Percentiles rank a stretch among this genome's conserved stretches.
These are phyloP conservation scores for Colletotrichum musicola DNA, from an alignment of 2,329 filamentous ascomycete species.

Conservation along the genomic window DNA sequence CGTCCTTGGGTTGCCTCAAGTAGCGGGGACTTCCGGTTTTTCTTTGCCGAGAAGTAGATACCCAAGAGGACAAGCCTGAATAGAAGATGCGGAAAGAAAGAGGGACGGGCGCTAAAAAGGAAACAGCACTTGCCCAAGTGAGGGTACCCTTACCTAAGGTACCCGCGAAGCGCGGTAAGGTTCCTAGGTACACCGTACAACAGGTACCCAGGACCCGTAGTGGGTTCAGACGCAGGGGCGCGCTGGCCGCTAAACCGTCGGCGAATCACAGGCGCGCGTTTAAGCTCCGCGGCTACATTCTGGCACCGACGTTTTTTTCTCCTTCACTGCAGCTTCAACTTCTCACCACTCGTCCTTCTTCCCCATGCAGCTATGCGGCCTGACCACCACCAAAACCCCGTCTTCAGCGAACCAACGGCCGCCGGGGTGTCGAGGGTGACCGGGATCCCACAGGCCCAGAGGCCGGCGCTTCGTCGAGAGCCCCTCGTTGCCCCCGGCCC, in stretches of 20 bases:
- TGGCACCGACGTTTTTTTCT: constrained; percentile 18
- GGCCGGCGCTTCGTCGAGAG: constrained; percentile 47
- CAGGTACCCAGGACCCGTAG: too few species aligned
- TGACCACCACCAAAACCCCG: not conserved
- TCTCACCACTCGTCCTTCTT: constrained; percentile 7
- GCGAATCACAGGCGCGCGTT: constrained; percentile 40
- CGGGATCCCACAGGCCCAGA: constrained; percentile 6
- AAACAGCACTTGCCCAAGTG: not conserved
- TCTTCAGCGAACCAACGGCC: not conserved
- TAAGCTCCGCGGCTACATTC: constrained; percentile 37
- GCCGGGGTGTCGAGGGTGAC: not conserved
- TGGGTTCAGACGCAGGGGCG: constrained; percentile 27
- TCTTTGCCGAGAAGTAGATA: too few species aligned
- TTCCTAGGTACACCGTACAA: too few species aligned
- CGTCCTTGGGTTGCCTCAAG: not conserved
- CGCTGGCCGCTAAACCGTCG: not conserved
- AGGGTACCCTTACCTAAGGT: too few species aligned
- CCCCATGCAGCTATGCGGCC: too few species aligned
- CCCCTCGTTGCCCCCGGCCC: constrained; percentile 48
- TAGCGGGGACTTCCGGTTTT: too few species aligned
- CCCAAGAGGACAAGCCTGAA: not conserved
- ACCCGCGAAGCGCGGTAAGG: not conserved
- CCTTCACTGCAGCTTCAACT: constrained; percentile 23
- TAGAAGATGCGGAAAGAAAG: not conserved
- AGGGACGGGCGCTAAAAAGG: constrained; percentile 27